Evolutionary conservation across 371 early-diverging fungal species (phyloP).

Genomic region (Thermomucor indicae-seudaticae): DNA sequence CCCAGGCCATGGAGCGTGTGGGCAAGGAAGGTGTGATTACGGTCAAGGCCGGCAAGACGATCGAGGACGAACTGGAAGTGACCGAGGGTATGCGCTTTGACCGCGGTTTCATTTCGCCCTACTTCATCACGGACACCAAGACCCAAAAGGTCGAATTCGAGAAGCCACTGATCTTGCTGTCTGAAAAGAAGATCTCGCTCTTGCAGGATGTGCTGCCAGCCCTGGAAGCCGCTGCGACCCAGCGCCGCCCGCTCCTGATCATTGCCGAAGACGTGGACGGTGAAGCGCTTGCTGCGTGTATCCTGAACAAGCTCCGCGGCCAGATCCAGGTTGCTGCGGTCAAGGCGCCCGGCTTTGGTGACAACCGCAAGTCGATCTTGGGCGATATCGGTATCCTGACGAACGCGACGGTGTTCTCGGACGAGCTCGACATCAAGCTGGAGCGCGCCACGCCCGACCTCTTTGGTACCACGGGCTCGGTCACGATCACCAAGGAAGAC

Average conservation of each 20-base stretch:
- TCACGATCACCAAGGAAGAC: slow-evolving; percentile 97
- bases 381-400: slow-evolving; percentile 96
- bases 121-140: slow-evolving; percentile 98
- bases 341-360: slow-evolving; percentile 99
- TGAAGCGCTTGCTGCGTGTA: slow-evolving; percentile 97
- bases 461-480: slow-evolving; percentile 84
- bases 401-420: slow-evolving; percentile 91
- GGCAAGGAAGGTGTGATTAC: slow-evolving; percentile 99
- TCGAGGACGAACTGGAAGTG: slow-evolving; percentile 93
- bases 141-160: slow-evolving; percentile 97
- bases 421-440: slow-evolving; percentile 93
- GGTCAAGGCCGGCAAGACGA: slow-evolving; percentile 98
- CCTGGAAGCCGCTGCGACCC: slow-evolving; percentile 89
- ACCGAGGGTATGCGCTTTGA: slow-evolving; percentile 99
- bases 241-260: slow-evolving; percentile 94
- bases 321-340: slow-evolving; percentile 95
- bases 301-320: slow-evolving; percentile 97
- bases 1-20: slow-evolving; percentile 98
- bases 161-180: slow-evolving; percentile 93
- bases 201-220: slow-evolving; percentile 95
- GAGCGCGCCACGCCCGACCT: slow-evolving; percentile 90
- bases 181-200: slow-evolving; percentile 95
- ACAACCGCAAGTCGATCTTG: slow-evolving; percentile 97
- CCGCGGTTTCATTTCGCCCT: slow-evolving; percentile 98
- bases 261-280: slow-evolving; percentile 98